phyloP scores from a whole-genome alignment of 192 early-diverging fungal genomes.

The Gaertneriomyces semiglobifer region DNA sequence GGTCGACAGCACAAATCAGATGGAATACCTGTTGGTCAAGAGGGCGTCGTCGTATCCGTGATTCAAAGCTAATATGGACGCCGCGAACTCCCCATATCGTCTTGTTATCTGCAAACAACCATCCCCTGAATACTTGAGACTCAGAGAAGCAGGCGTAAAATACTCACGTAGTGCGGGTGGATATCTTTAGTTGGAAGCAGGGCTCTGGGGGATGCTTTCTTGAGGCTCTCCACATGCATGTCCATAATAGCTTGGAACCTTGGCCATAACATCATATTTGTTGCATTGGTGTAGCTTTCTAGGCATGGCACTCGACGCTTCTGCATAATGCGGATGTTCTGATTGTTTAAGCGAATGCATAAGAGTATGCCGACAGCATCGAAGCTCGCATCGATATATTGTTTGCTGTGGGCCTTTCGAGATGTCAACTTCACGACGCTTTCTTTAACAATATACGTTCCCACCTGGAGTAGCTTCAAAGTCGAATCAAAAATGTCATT shows the following conservation, averaged over 20 bases:
- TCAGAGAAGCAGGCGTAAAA: not conserved
- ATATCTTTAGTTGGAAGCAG: conserved; percentile 63
- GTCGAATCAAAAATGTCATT: conserved; percentile 87
- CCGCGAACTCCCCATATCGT: conserved; percentile 88
- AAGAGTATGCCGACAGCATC: conserved; percentile 90
- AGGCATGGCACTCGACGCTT: conserved; percentile 71
- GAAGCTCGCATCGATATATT: conserved; percentile 69
- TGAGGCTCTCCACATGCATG: conserved; percentile 87
- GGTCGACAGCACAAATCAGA: not conserved
- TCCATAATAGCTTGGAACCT: conserved; percentile 73
- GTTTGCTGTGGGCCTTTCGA: conserved; percentile 47
- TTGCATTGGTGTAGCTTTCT: conserved; percentile 82
- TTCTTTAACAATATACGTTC: not conserved
- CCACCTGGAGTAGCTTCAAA: conserved; percentile 65
- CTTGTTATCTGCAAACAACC: conserved; percentile 63
- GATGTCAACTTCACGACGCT: conserved; percentile 5
- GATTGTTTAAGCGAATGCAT: conserved; percentile 84
- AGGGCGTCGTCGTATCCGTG: conserved; percentile 82
- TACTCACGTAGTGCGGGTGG: conserved; percentile 79
- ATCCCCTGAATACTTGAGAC: not conserved
- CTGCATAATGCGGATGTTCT: conserved; percentile 78
- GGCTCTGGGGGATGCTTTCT: conserved; percentile 65
- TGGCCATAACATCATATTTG: conserved; percentile 95
- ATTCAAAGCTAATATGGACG: conserved; percentile 87
- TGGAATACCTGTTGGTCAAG: conserved; percentile 65